phyloP scores from a whole-genome alignment of 2,329 filamentous ascomycete genomes.

The Beauveria caledonica region DNA sequence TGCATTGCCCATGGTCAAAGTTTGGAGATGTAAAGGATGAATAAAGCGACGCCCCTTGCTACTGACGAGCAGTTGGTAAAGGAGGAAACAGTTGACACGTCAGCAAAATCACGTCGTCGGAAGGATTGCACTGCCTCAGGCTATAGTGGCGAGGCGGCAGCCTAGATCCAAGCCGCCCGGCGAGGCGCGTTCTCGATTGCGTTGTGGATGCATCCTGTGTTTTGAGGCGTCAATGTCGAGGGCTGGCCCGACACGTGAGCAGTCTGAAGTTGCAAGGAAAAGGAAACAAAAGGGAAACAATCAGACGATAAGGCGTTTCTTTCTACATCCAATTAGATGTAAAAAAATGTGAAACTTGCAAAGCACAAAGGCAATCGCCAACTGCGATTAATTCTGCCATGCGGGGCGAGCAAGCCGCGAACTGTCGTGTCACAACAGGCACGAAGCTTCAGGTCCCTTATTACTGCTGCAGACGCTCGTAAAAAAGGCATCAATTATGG shows the following conservation, averaged over 20 bases:
- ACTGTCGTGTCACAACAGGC: no score
- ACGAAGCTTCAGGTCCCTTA: no score
- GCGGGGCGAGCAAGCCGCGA: no score
- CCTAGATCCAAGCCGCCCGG: neutral
- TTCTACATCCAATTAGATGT: no score
- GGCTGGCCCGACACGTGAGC: neutral
- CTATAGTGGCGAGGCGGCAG: neutral
- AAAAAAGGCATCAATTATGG: no score
- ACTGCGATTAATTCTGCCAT: no score
- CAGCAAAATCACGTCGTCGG: neutral
- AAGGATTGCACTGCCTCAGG: slow-evolving; percentile 1
- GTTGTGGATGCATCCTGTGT: neutral
- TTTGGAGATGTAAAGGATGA: neutral
- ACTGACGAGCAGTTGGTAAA: neutral
- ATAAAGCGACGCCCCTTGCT: no score
- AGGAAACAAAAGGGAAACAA: no score
- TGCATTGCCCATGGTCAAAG: slow-evolving; percentile 20
- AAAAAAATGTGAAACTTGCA: no score
- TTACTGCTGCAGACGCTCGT: no score
- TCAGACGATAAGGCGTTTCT: no score
- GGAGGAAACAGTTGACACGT: neutral
- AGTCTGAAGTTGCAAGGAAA: neutral
- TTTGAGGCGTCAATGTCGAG: slow-evolving; percentile 11
- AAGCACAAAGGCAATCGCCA: no score
- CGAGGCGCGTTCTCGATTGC: neutral